Evolutionary conservation across 176 grass and related monocot species (phyloP).

Genomic region (Aegilops speltoides): DNA sequence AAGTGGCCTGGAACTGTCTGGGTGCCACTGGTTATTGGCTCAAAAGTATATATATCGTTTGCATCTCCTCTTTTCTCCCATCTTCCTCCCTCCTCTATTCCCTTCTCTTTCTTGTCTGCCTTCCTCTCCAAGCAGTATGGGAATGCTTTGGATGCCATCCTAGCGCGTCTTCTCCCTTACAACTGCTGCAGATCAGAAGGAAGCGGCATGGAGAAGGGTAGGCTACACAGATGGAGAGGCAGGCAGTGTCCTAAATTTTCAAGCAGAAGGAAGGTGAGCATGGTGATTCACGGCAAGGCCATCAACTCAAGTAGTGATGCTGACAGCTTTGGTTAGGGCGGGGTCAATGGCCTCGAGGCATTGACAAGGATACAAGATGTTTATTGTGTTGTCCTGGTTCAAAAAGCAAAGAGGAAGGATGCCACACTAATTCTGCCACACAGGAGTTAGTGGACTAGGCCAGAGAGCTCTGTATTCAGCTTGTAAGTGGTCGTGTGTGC

Average conservation of each 20-base stretch:
- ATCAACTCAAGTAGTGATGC: not conserved
- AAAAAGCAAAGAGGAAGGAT: not conserved
- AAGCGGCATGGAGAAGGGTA: not conserved
- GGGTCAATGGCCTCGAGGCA: not conserved
- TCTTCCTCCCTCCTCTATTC: no score
- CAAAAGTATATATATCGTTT: no score
- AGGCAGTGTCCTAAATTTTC: not conserved
- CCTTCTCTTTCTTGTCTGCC: no score
- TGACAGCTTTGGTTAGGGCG: not conserved
- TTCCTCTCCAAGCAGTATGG: no score
- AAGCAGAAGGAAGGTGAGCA: not conserved
- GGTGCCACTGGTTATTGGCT: no score
- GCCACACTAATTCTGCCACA: not conserved
- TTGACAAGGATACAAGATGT: not conserved
- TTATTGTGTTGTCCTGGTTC: slow-evolving; percentile 2
- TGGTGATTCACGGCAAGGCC: not conserved
- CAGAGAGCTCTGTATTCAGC: not conserved
- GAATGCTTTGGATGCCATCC: no score
- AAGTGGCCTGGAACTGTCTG: no score
- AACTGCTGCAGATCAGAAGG: not conserved
- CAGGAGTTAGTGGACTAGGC: not conserved
- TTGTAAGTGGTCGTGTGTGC: not conserved
- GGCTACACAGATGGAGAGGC: not conserved
- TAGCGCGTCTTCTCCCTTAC: no score
- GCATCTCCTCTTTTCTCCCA: no score